Conservation (phyloP, 164 flowering plant genomes). For the Aristolochia californica region DNA sequence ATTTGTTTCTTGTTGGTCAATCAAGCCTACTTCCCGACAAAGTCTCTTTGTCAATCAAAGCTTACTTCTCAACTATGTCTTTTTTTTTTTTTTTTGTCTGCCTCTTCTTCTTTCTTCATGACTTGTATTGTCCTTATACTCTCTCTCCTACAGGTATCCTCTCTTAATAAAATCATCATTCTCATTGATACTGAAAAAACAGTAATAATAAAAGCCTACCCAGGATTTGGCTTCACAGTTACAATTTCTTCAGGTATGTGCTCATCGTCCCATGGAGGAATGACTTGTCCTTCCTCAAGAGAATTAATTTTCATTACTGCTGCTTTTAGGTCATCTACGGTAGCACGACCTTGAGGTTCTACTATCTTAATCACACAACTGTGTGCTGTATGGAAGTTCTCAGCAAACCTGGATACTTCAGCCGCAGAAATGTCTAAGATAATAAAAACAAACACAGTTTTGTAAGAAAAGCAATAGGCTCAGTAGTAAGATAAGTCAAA, state of each 20-base stretch:
- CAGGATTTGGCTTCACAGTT: slow-evolving; percentile 52
- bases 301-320: slow-evolving; percentile 42
- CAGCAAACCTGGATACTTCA: slow-evolving; percentile 63
- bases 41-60: too few relatives aligned
- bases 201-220: slow-evolving; percentile 32
- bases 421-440: slow-evolving; percentile 67
- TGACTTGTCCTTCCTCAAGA: slow-evolving; percentile 46
- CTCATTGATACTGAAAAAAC: not conserved
- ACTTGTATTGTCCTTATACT: too few relatives aligned
- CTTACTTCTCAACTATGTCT: too few relatives aligned
- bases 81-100: too few relatives aligned
- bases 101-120: too few relatives aligned
- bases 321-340: slow-evolving; percentile 50
- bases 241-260: slow-evolving; percentile 88
- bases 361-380: slow-evolving; percentile 76
- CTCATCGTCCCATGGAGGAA: slow-evolving; percentile 87
- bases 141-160: too few relatives aligned
- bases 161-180: too few relatives aligned
- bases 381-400: slow-evolving; percentile 48
- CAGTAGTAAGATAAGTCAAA: not conserved
- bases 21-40: too few relatives aligned
- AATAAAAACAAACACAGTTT: not conserved
- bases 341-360: slow-evolving; percentile 65
- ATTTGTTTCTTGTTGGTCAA: too few relatives aligned
- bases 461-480: not conserved